phyloP scores from a whole-genome alignment of 1,139 yeast genomes.

The Pichia sp. region DNA sequence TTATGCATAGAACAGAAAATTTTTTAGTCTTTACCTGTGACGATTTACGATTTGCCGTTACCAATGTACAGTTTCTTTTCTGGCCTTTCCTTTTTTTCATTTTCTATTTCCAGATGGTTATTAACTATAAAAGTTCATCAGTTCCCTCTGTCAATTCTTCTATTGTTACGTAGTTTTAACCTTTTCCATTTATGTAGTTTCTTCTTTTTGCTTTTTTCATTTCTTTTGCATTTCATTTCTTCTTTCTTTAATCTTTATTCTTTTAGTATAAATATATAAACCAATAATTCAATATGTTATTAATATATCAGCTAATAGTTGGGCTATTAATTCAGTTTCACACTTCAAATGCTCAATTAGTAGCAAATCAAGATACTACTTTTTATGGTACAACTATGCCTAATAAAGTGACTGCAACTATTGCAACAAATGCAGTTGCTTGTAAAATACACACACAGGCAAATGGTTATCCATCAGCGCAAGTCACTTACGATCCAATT shows the following conservation, averaged over 20 bases:
- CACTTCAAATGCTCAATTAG: neutral
- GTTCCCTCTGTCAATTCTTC: neutral
- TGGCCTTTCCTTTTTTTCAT: neutral
- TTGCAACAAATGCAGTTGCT: neutral
- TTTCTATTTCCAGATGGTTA: neutral
- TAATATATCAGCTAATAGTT: neutral
- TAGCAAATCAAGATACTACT: neutral
- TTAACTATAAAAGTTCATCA: neutral
- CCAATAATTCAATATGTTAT: neutral
- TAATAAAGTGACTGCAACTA: neutral
- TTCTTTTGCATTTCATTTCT: neutral
- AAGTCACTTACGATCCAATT: slow-evolving; percentile 17
- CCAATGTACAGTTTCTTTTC: neutral
- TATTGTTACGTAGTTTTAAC: too few relatives aligned
- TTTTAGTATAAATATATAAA: neutral
- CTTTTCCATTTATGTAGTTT: neutral
- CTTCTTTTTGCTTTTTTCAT: neutral
- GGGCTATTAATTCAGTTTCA: neutral
- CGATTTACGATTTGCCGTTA: neutral
- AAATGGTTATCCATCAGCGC: slow-evolving; percentile 23
- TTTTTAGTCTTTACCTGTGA: too few relatives aligned
- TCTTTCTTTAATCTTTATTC: neutral
- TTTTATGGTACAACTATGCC: neutral
- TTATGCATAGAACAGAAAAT: neutral
- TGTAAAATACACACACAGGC: slow-evolving; percentile 5